A percentile compares a stretch with the other conserved stretches of the same genome.
phyloP scores from a whole-genome alignment of 495 filamentous ascomycete species.

The Lepraria neglecta region DNA sequence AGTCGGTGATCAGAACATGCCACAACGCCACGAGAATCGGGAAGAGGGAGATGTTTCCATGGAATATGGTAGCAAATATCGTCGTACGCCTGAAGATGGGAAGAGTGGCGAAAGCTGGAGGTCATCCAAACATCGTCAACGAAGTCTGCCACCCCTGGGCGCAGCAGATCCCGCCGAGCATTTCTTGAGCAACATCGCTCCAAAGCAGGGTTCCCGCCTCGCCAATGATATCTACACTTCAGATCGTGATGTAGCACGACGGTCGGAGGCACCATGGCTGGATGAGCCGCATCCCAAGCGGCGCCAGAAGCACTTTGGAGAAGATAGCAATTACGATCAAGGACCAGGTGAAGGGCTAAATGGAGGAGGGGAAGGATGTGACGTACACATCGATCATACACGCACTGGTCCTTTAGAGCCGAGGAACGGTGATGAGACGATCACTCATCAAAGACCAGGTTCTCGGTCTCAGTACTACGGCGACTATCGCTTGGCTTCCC shows the following conservation, averaged over 20 bases:
- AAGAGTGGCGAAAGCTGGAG: conserved; percentile 23
- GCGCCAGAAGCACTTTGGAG: conserved; percentile 6
- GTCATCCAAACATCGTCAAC: conserved; percentile 16
- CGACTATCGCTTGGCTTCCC: background rate
- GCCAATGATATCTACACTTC: conserved; percentile 1
- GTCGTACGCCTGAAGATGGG: conserved; percentile 32
- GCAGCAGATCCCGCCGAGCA: conserved; percentile 36
- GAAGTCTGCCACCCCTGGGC: conserved; percentile 20
- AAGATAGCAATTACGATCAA: conserved; percentile 17
- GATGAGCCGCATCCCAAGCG: conserved; percentile 12
- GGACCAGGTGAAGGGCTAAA: background rate
- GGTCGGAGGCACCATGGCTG: conserved; percentile 8
- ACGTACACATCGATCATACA: background rate
- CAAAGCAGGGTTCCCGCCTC: conserved; percentile 16
- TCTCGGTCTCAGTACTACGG: conserved; percentile 4
- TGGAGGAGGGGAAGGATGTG: background rate
- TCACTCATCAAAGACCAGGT: background rate
- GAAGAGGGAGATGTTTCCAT: background rate
- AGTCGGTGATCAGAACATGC: conserved; percentile 4
- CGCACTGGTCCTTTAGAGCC: background rate
- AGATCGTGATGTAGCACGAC: conserved; percentile 9
- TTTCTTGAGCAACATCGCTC: conserved; percentile 38
- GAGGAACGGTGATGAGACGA: conserved; percentile 2
- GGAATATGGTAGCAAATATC: conserved; percentile 11
- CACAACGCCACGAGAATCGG: conserved; percentile 18